A percentile compares a stretch with the other conserved stretches of the same genome.
phyloP scores from a whole-genome alignment of 179 eudicot genomes.

The Camellia oleifera region DNA sequence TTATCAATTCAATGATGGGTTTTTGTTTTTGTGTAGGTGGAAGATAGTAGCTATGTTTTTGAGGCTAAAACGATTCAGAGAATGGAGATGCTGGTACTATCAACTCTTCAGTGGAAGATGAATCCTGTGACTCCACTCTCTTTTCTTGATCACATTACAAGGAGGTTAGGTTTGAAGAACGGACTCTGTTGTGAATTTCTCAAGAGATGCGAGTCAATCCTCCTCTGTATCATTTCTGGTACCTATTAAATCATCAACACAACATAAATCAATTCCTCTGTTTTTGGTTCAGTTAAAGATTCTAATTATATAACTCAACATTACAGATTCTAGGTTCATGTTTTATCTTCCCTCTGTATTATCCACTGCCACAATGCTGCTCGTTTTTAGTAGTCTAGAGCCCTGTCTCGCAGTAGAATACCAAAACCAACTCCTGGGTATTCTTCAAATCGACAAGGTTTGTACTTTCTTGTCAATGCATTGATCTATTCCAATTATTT shows the following conservation, averaged over 20 bases:
- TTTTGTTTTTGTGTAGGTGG: slow-evolving; percentile 31
- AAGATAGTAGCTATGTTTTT: slow-evolving; percentile 37
- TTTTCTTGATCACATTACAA: slow-evolving; percentile 35
- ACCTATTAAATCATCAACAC: background rate
- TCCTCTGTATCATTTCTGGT: slow-evolving; percentile 45
- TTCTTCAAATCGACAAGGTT: slow-evolving; percentile 65
- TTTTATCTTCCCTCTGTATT: slow-evolving; percentile 62
- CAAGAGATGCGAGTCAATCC: slow-evolving; percentile 36
- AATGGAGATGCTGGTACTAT: slow-evolving; percentile 48
- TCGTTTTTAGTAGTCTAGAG: slow-evolving; percentile 55
- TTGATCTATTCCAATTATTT: background rate
- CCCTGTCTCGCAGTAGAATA: slow-evolving; percentile 45
- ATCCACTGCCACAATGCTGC: slow-evolving; percentile 79
- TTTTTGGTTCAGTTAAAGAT: background rate
- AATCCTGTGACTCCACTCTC: slow-evolving; percentile 48
- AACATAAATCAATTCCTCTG: too few species aligned
- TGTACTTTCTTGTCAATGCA: background rate
- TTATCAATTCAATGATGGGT: background rate
- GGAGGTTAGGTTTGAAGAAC: slow-evolving; percentile 35
- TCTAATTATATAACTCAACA: background rate
- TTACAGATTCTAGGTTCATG: slow-evolving; percentile 65
- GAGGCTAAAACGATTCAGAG: slow-evolving; percentile 43
- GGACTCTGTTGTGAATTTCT: slow-evolving; percentile 34
- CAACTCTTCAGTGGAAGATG: slow-evolving; percentile 53
- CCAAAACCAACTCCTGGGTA: slow-evolving; percentile 49